A percentile compares a stretch with the other conserved stretches of the same genome.
phyloP scores from a whole-genome alignment of 257 asterid species.

The Eustoma russellianum region DNA sequence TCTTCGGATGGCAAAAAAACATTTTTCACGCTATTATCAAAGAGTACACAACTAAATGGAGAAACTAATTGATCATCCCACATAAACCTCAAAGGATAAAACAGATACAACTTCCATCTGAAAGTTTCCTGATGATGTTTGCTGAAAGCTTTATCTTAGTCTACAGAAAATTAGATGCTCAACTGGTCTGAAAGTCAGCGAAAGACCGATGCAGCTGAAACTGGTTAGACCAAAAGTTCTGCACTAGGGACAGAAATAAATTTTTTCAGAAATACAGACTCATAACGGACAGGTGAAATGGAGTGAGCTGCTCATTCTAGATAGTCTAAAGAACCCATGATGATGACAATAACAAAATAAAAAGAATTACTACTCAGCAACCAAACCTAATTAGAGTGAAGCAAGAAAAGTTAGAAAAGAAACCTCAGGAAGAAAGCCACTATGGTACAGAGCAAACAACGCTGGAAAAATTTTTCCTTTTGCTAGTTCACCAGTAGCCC shows the following conservation, averaged over 20 bases:
- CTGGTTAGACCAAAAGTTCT: background rate
- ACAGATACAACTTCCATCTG: background rate
- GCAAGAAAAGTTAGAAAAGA: background rate
- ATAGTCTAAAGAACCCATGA: too few species aligned
- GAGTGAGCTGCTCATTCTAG: background rate
- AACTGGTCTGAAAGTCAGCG: too few species aligned
- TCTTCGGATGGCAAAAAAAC: too few species aligned
- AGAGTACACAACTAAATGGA: background rate
- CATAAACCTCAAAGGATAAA: too few species aligned
- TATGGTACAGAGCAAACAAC: constrained; percentile 36
- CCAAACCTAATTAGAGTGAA: background rate
- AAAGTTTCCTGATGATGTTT: background rate
- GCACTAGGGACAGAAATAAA: background rate
- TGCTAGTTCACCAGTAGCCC: constrained; percentile 54
- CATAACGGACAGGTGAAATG: background rate
- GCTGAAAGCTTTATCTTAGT: background rate
- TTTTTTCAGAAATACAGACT: background rate
- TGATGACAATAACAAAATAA: too few species aligned
- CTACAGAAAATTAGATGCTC: background rate
- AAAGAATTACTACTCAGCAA: background rate
- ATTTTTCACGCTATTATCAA: too few species aligned
- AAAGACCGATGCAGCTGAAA: background rate
- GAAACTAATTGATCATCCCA: too few species aligned
- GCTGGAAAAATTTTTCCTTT: constrained; percentile 46
- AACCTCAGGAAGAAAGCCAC: constrained; percentile 48